Evolutionary conservation across 345 rosid species (phyloP).

Genomic region (Heritiera littoralis): DNA sequence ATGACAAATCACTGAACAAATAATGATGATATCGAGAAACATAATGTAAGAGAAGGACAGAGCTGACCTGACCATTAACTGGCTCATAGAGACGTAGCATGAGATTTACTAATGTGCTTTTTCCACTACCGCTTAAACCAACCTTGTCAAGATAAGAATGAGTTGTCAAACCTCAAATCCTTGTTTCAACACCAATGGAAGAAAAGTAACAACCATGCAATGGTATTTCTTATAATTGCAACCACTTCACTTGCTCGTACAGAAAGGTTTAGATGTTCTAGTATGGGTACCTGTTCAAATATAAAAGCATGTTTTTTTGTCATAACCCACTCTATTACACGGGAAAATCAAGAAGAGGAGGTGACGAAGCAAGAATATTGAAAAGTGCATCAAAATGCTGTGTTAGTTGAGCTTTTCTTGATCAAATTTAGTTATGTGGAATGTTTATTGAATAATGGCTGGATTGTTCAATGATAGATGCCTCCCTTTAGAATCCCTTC

Average conservation of each 20-base stretch:
- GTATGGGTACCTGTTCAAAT: slow-evolving; percentile 35
- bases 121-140: slow-evolving; percentile 55
- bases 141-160: slow-evolving; percentile 34
- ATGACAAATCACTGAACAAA: not conserved
- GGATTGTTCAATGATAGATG: not conserved
- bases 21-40: not conserved
- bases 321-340: not conserved
- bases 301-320: not conserved
- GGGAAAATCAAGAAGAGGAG: not conserved
- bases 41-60: not conserved
- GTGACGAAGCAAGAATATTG: not conserved
- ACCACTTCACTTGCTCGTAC: slow-evolving; percentile 43
- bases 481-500: not conserved
- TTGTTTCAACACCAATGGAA: slow-evolving; percentile 10
- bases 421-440: slow-evolving; percentile 1
- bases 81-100: slow-evolving; percentile 50
- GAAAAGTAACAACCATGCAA: not conserved
- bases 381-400: slow-evolving; percentile 1
- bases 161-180: slow-evolving; percentile 6
- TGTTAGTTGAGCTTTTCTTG: not conserved
- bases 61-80: slow-evolving; percentile 43
- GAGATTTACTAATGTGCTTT: slow-evolving; percentile 47
- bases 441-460: not conserved
- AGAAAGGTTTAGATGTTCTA: slow-evolving; percentile 36
- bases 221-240: slow-evolving; percentile 42